phyloP scores from a whole-genome alignment of 2,329 filamentous ascomycete species.

The Aspergillus ochraceus region DNA sequence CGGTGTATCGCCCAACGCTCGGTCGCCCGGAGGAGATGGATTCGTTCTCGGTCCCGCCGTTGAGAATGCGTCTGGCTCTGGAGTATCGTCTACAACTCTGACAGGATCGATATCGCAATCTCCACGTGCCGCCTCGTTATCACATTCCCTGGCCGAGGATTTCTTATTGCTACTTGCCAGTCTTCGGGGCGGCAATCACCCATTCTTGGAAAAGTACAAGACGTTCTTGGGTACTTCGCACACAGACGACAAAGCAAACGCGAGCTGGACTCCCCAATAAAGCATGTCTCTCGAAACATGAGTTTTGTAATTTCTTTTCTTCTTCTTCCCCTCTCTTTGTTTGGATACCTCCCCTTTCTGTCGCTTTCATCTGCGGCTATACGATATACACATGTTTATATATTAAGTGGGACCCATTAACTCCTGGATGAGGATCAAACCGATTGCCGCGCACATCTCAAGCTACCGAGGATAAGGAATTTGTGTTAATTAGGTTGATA shows the following conservation, averaged over 20 bases:
- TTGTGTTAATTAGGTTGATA: neutral
- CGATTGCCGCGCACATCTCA: too few relatives aligned
- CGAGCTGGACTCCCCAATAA: slow-evolving; percentile 22
- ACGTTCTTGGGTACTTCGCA: slow-evolving; percentile 28
- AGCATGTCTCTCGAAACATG: neutral
- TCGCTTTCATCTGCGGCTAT: neutral
- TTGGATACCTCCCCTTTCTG: neutral
- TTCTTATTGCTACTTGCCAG: slow-evolving; percentile 33
- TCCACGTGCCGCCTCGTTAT: slow-evolving; percentile 13
- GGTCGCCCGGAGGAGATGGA: slow-evolving; percentile 20
- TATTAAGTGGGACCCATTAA: neutral
- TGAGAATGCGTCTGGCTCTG: neutral
- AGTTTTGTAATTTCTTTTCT: slow-evolving; percentile 2
- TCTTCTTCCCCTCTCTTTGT: neutral
- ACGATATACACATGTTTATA: neutral
- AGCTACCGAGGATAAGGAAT: neutral
- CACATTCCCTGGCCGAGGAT: slow-evolving; percentile 28
- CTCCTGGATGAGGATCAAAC: neutral
- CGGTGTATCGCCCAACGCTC: slow-evolving; percentile 29
- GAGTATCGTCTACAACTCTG: slow-evolving; percentile 1
- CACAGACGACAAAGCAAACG: slow-evolving; percentile 13
- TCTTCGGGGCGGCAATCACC: slow-evolving; percentile 38
- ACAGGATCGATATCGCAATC: slow-evolving; percentile 13
- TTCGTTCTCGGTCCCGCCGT: slow-evolving; percentile 2
- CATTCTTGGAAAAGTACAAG: slow-evolving; percentile 34